phyloP scores from a whole-genome alignment of 106 monocot genomes.

The Iris macrosiphon region DNA sequence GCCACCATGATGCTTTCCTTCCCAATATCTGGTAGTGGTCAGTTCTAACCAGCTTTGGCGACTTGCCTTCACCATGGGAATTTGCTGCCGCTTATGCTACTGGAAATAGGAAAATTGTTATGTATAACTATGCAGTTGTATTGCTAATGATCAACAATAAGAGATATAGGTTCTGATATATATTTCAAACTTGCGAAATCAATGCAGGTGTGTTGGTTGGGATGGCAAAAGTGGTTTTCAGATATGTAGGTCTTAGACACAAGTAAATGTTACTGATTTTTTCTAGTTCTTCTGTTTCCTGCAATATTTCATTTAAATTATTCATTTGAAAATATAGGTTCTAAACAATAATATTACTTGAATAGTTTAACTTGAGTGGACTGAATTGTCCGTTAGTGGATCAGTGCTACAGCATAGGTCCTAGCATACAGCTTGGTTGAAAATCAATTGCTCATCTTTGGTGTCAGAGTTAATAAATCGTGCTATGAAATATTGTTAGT shows the following conservation, averaged over 20 bases:
- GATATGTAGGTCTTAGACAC: conserved; percentile 96
- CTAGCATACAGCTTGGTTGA: conserved; percentile 94
- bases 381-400: conserved; percentile 72
- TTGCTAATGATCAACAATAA: not conserved
- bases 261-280: conserved; percentile 33
- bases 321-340: not conserved
- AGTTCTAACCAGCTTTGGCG: conserved; percentile 90
- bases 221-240: conserved; percentile 98
- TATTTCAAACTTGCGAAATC: not conserved
- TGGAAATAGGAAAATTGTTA: conserved; percentile 90
- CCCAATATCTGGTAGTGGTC: conserved; percentile 99
- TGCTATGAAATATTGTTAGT: not conserved
- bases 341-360: not conserved
- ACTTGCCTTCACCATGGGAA: conserved; percentile 90
- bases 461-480: conserved; percentile 77
- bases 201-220: conserved; percentile 93
- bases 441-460: conserved; percentile 87
- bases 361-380: conserved; percentile 94
- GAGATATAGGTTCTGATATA: not conserved
- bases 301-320: not conserved
- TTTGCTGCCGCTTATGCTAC: conserved; percentile 92
- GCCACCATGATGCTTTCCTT: not conserved
- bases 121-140: conserved; percentile 33
- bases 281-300: conserved; percentile 6
- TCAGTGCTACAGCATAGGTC: conserved; percentile 81